A percentile compares a stretch with the other conserved stretches of the same genome.
phyloP scores from a whole-genome alignment of 1,284 basidiomycete species.

The Sparassis latifolia region DNA sequence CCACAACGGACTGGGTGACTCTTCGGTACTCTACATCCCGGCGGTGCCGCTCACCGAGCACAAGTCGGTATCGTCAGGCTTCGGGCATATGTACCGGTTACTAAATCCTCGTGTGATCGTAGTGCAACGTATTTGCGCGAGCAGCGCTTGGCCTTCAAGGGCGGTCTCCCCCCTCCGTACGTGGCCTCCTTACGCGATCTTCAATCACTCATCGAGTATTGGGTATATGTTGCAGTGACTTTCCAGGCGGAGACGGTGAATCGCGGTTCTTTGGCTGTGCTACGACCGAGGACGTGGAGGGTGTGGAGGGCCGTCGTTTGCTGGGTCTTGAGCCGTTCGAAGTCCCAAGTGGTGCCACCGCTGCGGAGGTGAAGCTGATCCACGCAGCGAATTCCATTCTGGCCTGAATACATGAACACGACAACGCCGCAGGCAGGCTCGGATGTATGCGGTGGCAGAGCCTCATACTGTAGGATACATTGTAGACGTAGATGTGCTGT shows the following conservation, averaged over 20 bases:
- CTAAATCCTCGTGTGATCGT: not conserved
- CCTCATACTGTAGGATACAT: no score
- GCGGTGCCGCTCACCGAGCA: constrained; percentile 62
- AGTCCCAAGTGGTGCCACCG: constrained; percentile 10
- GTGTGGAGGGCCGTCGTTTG: constrained; percentile 26
- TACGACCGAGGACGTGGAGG: constrained; percentile 34
- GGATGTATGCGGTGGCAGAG: no score
- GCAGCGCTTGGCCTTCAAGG: constrained; percentile 50
- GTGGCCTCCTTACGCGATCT: constrained; percentile 16
- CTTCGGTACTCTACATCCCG: constrained; percentile 77
- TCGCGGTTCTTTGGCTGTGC: constrained; percentile 46
- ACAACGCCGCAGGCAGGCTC: constrained; percentile 39
- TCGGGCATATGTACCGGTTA: not conserved
- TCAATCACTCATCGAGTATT: not conserved
- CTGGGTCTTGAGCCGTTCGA: constrained; percentile 31
- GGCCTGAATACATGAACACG: constrained; percentile 2
- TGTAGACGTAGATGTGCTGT: no score
- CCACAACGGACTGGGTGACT: constrained; percentile 57
- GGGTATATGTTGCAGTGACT: constrained; percentile 41
- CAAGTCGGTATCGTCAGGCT: constrained; percentile 37
- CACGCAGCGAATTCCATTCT: constrained; percentile 20
- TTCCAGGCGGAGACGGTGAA: constrained; percentile 73
- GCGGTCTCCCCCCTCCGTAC: constrained; percentile 54
- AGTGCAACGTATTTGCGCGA: constrained; percentile 57
- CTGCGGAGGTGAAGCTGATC: constrained; percentile 16